phyloP scores from a whole-genome alignment of 352 stramenopile genomes.

The Phytophthora fragariaefolia region DNA sequence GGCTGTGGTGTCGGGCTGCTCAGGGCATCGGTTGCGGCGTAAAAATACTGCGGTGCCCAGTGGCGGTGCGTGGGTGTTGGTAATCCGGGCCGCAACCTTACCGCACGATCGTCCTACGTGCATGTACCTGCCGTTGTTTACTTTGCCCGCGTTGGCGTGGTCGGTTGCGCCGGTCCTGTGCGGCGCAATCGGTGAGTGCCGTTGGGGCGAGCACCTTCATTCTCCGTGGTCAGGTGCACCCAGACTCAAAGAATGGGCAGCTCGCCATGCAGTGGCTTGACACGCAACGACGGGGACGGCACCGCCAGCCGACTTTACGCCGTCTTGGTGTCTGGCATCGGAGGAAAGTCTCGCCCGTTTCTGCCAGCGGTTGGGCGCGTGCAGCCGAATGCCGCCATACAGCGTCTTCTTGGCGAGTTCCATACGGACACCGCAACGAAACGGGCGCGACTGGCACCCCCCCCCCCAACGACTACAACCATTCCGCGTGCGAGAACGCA shows the following conservation, averaged over 20 bases:
- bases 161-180: slow-evolving; percentile 4
- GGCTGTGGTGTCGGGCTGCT: slow-evolving; percentile 5
- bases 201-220: slow-evolving; percentile 16
- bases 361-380: not conserved
- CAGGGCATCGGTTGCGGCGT: slow-evolving; percentile 27
- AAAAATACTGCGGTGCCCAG: slow-evolving; percentile 16
- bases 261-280: slow-evolving; percentile 5
- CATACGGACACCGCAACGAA: not conserved
- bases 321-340: not conserved
- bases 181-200: slow-evolving; percentile 6
- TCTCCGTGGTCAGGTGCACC: slow-evolving; percentile 4
- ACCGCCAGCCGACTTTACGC: not conserved
- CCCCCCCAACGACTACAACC: not conserved
- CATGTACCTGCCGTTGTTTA: not conserved
- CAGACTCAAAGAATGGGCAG: slow-evolving; percentile 19
- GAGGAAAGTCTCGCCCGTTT: slow-evolving; percentile 19
- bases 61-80: too few relatives aligned
- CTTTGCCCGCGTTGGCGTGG: not conserved
- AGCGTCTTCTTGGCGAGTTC: slow-evolving; percentile 8
- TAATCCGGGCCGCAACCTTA: slow-evolving; percentile 19
- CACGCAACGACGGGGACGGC: not conserved
- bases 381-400: not conserved
- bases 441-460: not conserved
- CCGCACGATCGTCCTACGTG: slow-evolving; percentile 24
- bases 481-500: not conserved